Evolutionary conservation across 1,284 basidiomycete genomes (phyloP).

Genomic region (Violaceomyces palustris): DNA sequence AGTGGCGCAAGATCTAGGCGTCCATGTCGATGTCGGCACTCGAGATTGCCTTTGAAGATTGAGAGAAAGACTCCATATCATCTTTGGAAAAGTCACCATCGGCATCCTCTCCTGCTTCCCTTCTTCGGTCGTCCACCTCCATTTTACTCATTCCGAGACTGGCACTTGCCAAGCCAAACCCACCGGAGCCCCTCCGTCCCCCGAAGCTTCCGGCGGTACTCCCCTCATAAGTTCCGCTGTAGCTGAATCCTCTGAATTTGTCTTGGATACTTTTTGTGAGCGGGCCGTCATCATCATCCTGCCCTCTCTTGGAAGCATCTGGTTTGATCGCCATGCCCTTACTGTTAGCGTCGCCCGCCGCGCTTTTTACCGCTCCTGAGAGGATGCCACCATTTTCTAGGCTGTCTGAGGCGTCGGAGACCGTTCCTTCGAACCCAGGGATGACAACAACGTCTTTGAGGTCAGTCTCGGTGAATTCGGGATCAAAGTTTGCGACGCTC

Average conservation of each 20-base stretch:
- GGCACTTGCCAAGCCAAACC: conserved; percentile 29
- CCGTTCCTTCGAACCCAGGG: conserved; percentile 37
- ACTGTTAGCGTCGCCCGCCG: conserved; percentile 3
- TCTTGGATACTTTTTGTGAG: conserved; percentile 47
- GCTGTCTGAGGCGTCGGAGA: conserved; percentile 12
- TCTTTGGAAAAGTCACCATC: too few relatives aligned
- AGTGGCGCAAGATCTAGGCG: too few relatives aligned
- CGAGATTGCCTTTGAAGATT: too few relatives aligned
- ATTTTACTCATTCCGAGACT: conserved; percentile 41
- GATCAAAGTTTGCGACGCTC: conserved; percentile 94
- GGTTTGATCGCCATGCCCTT: conserved; percentile 27
- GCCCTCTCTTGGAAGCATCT: conserved; percentile 8
- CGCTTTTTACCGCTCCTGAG: conserved; percentile 3
- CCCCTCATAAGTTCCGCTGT: conserved; percentile 48
- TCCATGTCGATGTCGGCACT: too few relatives aligned
- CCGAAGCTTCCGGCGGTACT: conserved; percentile 37
- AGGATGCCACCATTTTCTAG: conserved; percentile 14
- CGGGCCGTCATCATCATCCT: conserved; percentile 27
- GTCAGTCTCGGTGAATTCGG: conserved; percentile 88
- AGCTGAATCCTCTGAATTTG: conserved; percentile 51
- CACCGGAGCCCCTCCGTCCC: conserved; percentile 23
- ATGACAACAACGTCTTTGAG: conserved; percentile 55
- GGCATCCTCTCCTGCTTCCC: too few relatives aligned
- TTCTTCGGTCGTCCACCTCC: conserved; percentile 29
- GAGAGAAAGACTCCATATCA: too few relatives aligned